These are phyloP conservation scores for Litsea cubeba DNA, from an alignment of 164 flowering plant genomes.

Conservation along the genomic window DNA sequence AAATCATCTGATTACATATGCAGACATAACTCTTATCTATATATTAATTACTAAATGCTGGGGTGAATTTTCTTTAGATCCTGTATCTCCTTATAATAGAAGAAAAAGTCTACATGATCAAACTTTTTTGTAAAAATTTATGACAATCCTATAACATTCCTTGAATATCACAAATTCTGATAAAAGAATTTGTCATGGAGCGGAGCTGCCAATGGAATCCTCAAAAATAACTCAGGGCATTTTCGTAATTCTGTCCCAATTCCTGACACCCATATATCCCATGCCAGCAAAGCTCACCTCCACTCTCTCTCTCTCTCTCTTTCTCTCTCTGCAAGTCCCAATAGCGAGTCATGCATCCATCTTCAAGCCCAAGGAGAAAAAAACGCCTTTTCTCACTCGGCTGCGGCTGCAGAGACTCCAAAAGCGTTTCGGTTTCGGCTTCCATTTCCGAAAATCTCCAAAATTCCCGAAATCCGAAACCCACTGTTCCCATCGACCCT, in stretches of 20 bases:
- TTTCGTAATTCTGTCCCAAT: not conserved
- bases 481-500: not conserved
- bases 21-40: too few relatives aligned
- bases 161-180: too few relatives aligned
- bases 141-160: too few relatives aligned
- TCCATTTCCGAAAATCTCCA: not conserved
- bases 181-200: too few relatives aligned
- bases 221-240: not conserved
- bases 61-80: too few relatives aligned
- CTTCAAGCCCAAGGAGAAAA: slow-evolving; percentile 3
- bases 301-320: not conserved
- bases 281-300: not conserved
- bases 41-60: too few relatives aligned
- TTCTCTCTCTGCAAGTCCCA: too few relatives aligned
- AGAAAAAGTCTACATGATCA: too few relatives aligned
- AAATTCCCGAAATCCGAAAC: not conserved
- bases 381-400: slow-evolving; percentile 9
- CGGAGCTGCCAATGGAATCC: too few relatives aligned
- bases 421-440: slow-evolving; percentile 7
- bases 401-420: slow-evolving; percentile 18
- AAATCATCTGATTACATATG: too few relatives aligned
- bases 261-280: not conserved
- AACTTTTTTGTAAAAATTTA: too few relatives aligned
- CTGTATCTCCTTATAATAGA: too few relatives aligned
- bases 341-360: not conserved